These are phyloP conservation scores for Pleurotus tuoliensis DNA, from an alignment of 768 basidiomycete genomes.

Conservation along the genomic window DNA sequence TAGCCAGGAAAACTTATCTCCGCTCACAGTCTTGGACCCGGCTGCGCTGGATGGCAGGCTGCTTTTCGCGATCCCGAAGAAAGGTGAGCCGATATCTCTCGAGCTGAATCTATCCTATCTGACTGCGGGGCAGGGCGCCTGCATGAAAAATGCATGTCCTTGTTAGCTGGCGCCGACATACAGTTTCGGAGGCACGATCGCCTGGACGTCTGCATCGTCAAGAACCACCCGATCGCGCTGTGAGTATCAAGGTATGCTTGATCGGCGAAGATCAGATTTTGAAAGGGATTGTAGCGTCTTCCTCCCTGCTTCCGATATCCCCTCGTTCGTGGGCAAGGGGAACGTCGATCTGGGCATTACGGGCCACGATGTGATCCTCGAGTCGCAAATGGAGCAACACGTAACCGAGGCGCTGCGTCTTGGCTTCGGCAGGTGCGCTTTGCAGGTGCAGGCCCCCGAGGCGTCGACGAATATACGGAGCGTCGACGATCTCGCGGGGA, in stretches of 20 bases:
- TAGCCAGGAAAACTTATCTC: neutral
- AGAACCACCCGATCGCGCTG: slow-evolving; percentile 94
- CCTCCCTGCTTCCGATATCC: slow-evolving; percentile 94
- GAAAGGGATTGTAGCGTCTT: slow-evolving; percentile 63
- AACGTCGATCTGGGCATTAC: slow-evolving; percentile 97
- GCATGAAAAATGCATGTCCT: slow-evolving; percentile 83
- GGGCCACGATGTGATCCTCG: slow-evolving; percentile 95
- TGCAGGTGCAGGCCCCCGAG: slow-evolving; percentile 92
- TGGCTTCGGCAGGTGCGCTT: slow-evolving; percentile 87
- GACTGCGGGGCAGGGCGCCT: slow-evolving; percentile 58
- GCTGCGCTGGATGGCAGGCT: slow-evolving; percentile 81
- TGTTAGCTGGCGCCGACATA: slow-evolving; percentile 94
- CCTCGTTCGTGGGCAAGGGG: slow-evolving; percentile 97
- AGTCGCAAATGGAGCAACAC: slow-evolving; percentile 74
- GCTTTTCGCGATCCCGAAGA: slow-evolving; percentile 96
- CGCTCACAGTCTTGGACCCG: slow-evolving; percentile 39
- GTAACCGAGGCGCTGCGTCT: slow-evolving; percentile 80
- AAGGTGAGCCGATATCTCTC: slow-evolving; percentile 52
- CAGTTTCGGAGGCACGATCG: slow-evolving; percentile 86
- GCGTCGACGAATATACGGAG: slow-evolving; percentile 54
- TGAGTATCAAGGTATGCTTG: slow-evolving; percentile 31
- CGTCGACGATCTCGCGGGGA: slow-evolving; percentile 81
- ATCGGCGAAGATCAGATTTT: neutral
- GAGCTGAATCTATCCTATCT: neutral
- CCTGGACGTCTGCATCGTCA: slow-evolving; percentile 89